phyloP scores from a whole-genome alignment of 495 filamentous ascomycete genomes.

The Aspergillus leporis region DNA sequence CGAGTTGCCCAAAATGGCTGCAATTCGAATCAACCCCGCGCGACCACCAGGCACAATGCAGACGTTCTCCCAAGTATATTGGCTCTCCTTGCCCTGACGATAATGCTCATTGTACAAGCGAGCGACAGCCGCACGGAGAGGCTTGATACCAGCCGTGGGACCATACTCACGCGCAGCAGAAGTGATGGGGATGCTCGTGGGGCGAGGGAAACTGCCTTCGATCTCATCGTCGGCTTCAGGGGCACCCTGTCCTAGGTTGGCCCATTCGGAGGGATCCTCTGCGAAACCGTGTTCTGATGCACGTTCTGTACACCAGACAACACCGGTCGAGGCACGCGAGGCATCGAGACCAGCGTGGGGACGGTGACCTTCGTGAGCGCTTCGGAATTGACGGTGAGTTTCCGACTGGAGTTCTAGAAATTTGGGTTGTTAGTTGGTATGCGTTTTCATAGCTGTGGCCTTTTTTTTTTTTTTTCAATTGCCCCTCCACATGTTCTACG shows the following conservation, averaged over 20 bases:
- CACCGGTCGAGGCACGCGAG: slow-evolving; percentile 76
- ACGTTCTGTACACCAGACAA: slow-evolving; percentile 84
- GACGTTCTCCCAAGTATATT: slow-evolving; percentile 99
- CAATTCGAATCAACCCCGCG: slow-evolving; percentile 90
- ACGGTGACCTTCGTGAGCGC: slow-evolving; percentile 83
- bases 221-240: slow-evolving; percentile 95
- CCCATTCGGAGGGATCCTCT: slow-evolving; percentile 82
- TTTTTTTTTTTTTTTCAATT: not conserved
- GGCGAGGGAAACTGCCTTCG: slow-evolving; percentile 84
- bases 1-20: slow-evolving; percentile 88
- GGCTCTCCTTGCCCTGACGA: slow-evolving; percentile 78
- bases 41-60: slow-evolving; percentile 93
- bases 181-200: slow-evolving; percentile 74
- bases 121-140: slow-evolving; percentile 85
- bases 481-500: not conserved
- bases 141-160: slow-evolving; percentile 90
- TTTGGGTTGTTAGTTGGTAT: slow-evolving; percentile 18
- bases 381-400: slow-evolving; percentile 82
- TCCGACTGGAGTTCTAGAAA: slow-evolving; percentile 67
- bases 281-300: slow-evolving; percentile 77
- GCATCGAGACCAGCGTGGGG: slow-evolving; percentile 89
- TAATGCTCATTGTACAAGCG: slow-evolving; percentile 92
- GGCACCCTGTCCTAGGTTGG: slow-evolving; percentile 92
- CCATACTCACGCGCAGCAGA: slow-evolving; percentile 84
- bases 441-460: not conserved